These are phyloP conservation scores for Thermomyces lanuginosus DNA, from an alignment of 2,329 filamentous ascomycete genomes.

Conservation along the genomic window DNA sequence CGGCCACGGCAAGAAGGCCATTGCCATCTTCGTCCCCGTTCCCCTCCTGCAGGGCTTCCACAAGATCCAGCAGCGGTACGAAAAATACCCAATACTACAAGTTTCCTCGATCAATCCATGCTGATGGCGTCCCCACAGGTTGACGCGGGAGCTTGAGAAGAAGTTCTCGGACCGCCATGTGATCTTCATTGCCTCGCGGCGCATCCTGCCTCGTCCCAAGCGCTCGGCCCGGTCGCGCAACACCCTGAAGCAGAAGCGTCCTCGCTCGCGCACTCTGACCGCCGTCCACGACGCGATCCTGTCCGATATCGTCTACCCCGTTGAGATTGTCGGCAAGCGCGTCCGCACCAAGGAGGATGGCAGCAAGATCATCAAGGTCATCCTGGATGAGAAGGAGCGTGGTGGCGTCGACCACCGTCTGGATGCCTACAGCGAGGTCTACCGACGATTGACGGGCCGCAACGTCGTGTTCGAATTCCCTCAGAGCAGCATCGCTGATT, in stretches of 20 bases:
- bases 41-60: constrained; percentile 97
- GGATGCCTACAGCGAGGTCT: constrained; percentile 99
- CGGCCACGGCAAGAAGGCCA: constrained; percentile 99
- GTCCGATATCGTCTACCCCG: constrained; percentile 93
- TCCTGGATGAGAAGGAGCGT: constrained; percentile 99
- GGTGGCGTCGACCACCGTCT: constrained; percentile 98
- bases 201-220: constrained; percentile 97
- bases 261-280: constrained; percentile 91
- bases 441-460: constrained; percentile 93
- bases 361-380: constrained; percentile 95
- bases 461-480: constrained; percentile 98
- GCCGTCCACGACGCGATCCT: constrained; percentile 98
- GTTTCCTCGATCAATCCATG: neutral
- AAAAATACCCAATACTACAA: constrained; percentile 6
- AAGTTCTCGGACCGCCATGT: constrained; percentile 99
- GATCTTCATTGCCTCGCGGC: constrained; percentile 95
- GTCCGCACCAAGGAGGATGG: constrained; percentile 97
- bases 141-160: constrained; percentile 99
- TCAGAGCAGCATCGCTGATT: constrained; percentile 60
- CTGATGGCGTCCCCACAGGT: constrained; percentile 36
- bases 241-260: constrained; percentile 96
- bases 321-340: constrained; percentile 99
- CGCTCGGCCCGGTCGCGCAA: constrained; percentile 92
- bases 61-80: constrained; percentile 99
- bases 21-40: constrained; percentile 99